These are phyloP conservation scores for Angophora floribunda DNA, from an alignment of 345 rosid genomes.

Conservation along the genomic window DNA sequence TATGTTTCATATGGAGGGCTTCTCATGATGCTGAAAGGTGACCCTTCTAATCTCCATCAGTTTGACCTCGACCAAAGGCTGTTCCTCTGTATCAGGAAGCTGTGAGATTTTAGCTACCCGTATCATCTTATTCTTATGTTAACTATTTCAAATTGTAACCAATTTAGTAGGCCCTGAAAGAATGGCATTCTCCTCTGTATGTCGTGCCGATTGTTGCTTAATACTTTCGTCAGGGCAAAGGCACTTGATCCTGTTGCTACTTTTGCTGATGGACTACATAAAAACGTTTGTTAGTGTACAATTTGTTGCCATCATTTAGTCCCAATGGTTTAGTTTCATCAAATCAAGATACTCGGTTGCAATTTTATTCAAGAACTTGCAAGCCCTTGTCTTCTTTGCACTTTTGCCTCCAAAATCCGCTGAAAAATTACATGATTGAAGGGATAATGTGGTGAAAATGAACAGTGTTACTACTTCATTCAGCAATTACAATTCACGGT, in stretches of 20 bases:
- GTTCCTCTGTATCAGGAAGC: slow-evolving; percentile 42
- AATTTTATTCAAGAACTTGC: background rate
- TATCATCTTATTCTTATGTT: background rate
- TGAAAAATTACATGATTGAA: background rate
- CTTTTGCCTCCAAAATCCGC: background rate
- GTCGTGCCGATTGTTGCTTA: background rate
- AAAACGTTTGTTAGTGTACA: background rate
- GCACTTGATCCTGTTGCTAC: background rate
- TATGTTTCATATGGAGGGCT: slow-evolving; percentile 82
- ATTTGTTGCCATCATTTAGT: background rate
- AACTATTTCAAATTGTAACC: background rate
- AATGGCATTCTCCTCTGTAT: background rate
- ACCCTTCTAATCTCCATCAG: slow-evolving; percentile 52
- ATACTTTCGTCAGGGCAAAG: background rate
- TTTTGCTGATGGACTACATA: background rate
- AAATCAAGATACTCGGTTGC: background rate
- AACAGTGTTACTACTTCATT: background rate
- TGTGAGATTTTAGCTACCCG: background rate
- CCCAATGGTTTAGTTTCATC: background rate
- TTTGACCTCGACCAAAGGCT: slow-evolving; percentile 82
- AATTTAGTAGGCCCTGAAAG: background rate
- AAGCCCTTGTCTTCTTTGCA: background rate
- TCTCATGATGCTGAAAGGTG: slow-evolving; percentile 74
- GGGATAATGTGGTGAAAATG: background rate
- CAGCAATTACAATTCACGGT: background rate